These are phyloP conservation scores for Solanum chmielewskii DNA, from an alignment of 257 asterid genomes.

Conservation along the genomic window DNA sequence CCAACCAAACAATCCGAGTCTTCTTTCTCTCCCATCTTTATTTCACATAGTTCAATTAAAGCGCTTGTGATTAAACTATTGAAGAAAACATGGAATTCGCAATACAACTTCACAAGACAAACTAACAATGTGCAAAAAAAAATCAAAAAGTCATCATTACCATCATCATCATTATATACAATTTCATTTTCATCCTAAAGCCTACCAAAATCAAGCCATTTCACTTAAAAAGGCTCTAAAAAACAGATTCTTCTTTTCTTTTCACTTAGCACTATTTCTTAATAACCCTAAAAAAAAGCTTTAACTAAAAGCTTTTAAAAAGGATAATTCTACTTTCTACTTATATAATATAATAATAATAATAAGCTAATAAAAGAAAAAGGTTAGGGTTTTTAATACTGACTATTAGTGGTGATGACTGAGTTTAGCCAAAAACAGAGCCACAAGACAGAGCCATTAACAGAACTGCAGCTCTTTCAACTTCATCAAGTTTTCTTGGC, in stretches of 20 bases:
- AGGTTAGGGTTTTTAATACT: background rate
- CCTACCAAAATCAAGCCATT: background rate
- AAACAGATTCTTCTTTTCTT: background rate
- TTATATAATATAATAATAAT: background rate
- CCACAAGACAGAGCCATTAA: slow-evolving; percentile 70
- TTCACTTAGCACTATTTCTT: background rate
- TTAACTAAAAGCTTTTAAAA: background rate
- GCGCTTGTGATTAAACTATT: background rate
- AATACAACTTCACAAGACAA: background rate
- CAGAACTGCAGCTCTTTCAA: slow-evolving; percentile 72
- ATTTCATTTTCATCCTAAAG: background rate
- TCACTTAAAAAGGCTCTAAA: background rate
- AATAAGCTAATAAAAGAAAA: background rate
- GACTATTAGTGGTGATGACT: background rate
- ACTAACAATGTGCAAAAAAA: background rate
- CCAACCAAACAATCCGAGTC: no score
- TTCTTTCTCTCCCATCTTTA: background rate
- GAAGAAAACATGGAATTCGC: background rate
- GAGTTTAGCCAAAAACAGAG: slow-evolving; percentile 35
- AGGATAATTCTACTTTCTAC: background rate
- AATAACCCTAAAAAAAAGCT: background rate
- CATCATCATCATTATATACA: background rate
- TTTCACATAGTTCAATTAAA: no score
- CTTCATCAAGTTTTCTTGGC: slow-evolving; percentile 5
- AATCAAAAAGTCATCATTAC: background rate